Base-by-base conservation (phyloP, 148 eudicot genomes). In the Amaranthus cruentus region DNA sequence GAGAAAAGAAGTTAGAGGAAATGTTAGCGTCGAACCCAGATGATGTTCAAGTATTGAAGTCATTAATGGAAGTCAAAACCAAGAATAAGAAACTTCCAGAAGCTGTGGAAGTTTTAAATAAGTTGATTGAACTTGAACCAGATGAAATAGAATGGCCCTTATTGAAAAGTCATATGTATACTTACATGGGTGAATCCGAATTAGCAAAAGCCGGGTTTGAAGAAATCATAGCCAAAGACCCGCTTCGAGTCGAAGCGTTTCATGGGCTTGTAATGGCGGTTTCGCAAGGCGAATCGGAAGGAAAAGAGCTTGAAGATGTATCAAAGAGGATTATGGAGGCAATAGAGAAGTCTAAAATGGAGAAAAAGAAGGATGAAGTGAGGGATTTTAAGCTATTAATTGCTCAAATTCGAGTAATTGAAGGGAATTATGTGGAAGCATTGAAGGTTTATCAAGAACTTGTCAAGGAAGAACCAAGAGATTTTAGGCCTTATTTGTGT, bases 401-500 rank as follows among this genome's bases (percentile, higher is more conserved):
- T 18, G 98, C 96, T 0, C 98, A 94, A 59, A 79, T 94, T 81
- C 72, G 84, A 59, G 97, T 94, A 4, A 83, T 94, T 14, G 82
- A 87, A 68, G 88, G 96, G 71, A 80, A 84, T 28, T 89, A 86
- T 62, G 47, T 71, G 55, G 97, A 84, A 12, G 97, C 97, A 38
- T 87, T 94, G 89, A 86, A 77, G 82, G 78, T 94, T 49, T 94
- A 94, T 83, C 76, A 94, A 80, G 96, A 85, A 47, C 72, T 94
- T 54, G 89, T 84, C 63, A 91, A 88, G 68, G 97, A 94, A 53
- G 98, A 91, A 73, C 97, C 93, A 0, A 81, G 90, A 62, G 98
- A 94, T 78, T 94, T 89, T 70, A 79, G 97, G 78, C 97, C 97
- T 1, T 94, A 94, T 83, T 78, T 94, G 70, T 94, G 98, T 81